A percentile compares a stretch with the other conserved stretches of the same genome.
Evolutionary conservation across 805 yeast genomes (phyloP).

Genomic region (Debaryomyces maramus): DNA sequence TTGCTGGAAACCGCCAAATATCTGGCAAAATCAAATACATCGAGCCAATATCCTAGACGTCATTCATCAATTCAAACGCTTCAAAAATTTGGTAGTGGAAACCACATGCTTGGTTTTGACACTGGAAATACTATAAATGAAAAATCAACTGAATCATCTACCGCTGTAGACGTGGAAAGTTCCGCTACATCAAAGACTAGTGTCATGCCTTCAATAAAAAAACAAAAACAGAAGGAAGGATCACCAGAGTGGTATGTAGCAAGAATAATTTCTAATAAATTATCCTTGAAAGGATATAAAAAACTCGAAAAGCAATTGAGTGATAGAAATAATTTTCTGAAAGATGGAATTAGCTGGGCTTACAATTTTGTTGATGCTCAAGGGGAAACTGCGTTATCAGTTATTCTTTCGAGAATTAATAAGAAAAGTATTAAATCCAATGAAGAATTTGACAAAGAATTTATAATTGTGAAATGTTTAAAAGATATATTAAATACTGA

Average conservation of each 20-base stretch:
- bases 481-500: conserved; percentile 33
- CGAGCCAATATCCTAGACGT: not conserved
- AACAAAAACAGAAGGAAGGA: conserved; percentile 34
- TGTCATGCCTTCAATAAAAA: conserved; percentile 12
- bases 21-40: too few species aligned
- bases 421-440: conserved; percentile 44
- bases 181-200: too few species aligned
- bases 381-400: conserved; percentile 45
- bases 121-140: too few species aligned
- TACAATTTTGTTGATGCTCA: conserved; percentile 37
- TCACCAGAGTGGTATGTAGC: conserved; percentile 44
- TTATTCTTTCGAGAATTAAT: conserved; percentile 37
- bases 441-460: conserved; percentile 44
- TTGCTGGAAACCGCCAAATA: too few species aligned
- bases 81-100: not conserved
- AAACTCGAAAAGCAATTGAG: conserved; percentile 34
- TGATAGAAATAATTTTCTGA: conserved; percentile 19
- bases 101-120: too few species aligned
- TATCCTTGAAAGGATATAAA: conserved; percentile 32
- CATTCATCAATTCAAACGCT: conserved; percentile 1
- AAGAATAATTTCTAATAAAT: conserved; percentile 33
- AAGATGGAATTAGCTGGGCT: conserved; percentile 28
- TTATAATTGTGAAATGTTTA: conserved; percentile 37
- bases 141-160: too few species aligned
- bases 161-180: too few species aligned